A percentile compares a stretch with the other conserved stretches of the same genome.
These are phyloP conservation scores for Crithidia mellificae DNA, from an alignment of 208 protist species.

Conservation along the genomic window DNA sequence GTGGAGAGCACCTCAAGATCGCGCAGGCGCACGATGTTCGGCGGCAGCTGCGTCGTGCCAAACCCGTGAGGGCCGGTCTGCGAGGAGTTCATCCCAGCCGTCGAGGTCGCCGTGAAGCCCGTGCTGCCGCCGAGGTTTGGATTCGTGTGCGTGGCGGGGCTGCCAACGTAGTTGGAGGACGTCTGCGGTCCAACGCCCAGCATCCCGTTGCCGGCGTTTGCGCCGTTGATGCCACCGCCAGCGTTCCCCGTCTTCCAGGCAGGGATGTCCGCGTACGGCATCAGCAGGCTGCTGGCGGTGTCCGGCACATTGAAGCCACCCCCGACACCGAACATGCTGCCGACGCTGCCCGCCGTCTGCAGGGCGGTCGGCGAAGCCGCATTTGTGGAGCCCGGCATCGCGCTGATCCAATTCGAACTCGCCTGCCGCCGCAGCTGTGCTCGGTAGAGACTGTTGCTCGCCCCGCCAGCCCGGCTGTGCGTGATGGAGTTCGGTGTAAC, in stretches of 20 bases:
- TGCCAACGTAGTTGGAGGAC: constrained; percentile 7
- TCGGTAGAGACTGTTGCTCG: constrained; percentile 11
- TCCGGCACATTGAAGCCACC: constrained; percentile 10
- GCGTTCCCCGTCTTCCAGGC: constrained; percentile 14
- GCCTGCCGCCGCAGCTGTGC: constrained; percentile 19
- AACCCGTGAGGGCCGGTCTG: background rate
- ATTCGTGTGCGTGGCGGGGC: constrained; percentile 14
- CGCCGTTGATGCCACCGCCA: too few species aligned
- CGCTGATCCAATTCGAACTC: constrained; percentile 13
- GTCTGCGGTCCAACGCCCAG: constrained; percentile 10
- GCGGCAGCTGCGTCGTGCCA: constrained; percentile 19
- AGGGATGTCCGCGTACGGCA: constrained; percentile 46
- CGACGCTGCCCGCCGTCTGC: constrained; percentile 9
- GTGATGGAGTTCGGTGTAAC: constrained; percentile 6
- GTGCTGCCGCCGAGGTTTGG: background rate
- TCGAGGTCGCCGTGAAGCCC: constrained; percentile 7
- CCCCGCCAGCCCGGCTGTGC: constrained; percentile 7
- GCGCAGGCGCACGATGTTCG: constrained; percentile 59
- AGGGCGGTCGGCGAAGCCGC: constrained; percentile 5
- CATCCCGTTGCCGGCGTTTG: too few species aligned
- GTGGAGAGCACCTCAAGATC: constrained; percentile 52
- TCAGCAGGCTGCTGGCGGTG: constrained; percentile 33
- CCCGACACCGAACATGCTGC: background rate
- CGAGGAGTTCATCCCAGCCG: constrained; percentile 10
- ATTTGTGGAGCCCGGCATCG: constrained; percentile 3